Evolutionary conservation across 768 basidiomycete genomes (phyloP).

Genomic region (Gloeopeniophorella convolvens): DNA sequence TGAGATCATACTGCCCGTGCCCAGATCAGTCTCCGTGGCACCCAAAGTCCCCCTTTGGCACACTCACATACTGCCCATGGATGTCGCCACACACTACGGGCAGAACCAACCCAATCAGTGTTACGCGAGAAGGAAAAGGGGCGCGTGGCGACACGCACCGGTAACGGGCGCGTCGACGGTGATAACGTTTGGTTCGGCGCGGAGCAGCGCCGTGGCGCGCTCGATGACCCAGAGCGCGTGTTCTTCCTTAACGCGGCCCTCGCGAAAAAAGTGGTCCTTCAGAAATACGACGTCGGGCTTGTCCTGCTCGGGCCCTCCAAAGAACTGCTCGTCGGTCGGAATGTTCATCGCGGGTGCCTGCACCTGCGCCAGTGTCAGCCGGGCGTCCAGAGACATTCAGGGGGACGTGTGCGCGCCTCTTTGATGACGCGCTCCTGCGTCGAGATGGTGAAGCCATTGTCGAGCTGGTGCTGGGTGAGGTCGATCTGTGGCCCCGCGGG

Average conservation of each 20-base stretch:
- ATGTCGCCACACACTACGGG: constrained; percentile 79
- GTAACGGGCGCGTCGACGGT: constrained; percentile 97
- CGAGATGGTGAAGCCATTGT: constrained; percentile 86
- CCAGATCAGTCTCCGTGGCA: constrained; percentile 5
- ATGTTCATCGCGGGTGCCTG: constrained; percentile 94
- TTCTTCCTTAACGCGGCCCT: constrained; percentile 89
- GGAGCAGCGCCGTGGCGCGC: constrained; percentile 73
- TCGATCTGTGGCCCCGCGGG: constrained; percentile 78
- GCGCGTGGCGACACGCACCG: constrained; percentile 43
- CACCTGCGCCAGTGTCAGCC: constrained; percentile 48
- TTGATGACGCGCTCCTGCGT: constrained; percentile 96
- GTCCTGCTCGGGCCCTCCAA: constrained; percentile 69
- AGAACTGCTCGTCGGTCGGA: constrained; percentile 94
- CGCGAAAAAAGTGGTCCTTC: constrained; percentile 98
- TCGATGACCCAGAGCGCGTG: constrained; percentile 93
- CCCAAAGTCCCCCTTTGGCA: not conserved
- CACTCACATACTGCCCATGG: constrained; percentile 95
- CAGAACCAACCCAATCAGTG: constrained; percentile 10
- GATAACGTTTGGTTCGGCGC: constrained; percentile 82
- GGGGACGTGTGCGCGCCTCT: constrained; percentile 52
- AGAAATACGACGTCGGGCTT: constrained; percentile 95
- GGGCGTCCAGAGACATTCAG: not conserved
- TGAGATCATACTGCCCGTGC: constrained; percentile 54
- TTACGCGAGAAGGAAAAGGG: constrained; percentile 18
- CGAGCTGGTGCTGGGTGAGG: constrained; percentile 87